These are phyloP conservation scores for Desmodesmus armatus DNA, from an alignment of 139 green algal genomes.

Conservation along the genomic window DNA sequence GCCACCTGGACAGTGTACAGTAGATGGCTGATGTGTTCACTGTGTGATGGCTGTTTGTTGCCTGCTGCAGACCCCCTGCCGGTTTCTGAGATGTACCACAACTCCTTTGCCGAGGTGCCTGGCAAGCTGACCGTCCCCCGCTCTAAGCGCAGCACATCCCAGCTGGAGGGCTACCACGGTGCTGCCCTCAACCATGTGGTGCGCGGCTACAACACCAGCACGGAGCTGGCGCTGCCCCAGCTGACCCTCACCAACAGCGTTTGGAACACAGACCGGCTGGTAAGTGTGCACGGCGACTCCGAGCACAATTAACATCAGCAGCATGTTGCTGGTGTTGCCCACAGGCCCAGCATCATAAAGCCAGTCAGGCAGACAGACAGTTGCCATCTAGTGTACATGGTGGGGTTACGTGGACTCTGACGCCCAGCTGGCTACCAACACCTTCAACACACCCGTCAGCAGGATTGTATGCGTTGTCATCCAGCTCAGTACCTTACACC, in stretches of 20 bases:
- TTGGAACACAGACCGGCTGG: conserved; percentile 20
- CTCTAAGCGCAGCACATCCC: neutral
- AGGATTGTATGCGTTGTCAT: neutral
- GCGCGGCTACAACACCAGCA: conserved; percentile 1
- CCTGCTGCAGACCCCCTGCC: neutral
- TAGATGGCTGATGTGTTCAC: neutral
- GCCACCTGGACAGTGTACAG: neutral
- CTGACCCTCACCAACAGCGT: conserved; percentile 3
- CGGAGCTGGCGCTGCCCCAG: conserved; percentile 6
- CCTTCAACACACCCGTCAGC: neutral
- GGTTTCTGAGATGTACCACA: neutral
- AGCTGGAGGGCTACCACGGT: conserved; percentile 22
- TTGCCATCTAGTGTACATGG: too few species aligned
- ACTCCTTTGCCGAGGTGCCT: neutral
- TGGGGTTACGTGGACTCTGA: too few species aligned
- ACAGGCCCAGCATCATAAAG: too few species aligned
- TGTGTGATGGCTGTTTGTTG: neutral
- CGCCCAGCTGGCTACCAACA: too few species aligned
- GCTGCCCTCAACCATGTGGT: conserved; percentile 6
- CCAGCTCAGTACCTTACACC: too few species aligned
- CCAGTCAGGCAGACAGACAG: too few species aligned
- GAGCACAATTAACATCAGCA: neutral
- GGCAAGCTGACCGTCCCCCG: neutral
- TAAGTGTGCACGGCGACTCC: neutral
- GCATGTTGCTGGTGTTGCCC: neutral